These are phyloP conservation scores for Eucalyptus marginata DNA, from an alignment of 345 rosid species.

Conservation along the genomic window DNA sequence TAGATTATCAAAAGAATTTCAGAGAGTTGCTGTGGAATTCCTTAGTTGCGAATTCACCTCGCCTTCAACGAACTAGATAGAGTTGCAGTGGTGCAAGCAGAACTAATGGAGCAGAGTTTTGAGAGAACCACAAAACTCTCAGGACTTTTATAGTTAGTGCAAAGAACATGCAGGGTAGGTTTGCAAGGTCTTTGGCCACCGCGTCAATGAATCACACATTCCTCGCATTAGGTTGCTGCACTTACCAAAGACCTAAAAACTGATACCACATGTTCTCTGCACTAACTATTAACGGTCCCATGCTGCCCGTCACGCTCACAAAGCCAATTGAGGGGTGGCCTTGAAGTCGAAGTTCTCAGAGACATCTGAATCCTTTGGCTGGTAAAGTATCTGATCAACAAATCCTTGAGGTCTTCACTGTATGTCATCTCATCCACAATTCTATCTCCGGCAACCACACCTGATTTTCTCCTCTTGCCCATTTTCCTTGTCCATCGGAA, in stretches of 20 bases:
- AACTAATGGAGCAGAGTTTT: not conserved
- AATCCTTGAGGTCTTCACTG: not conserved
- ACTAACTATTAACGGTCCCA: not conserved
- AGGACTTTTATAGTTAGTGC: not conserved
- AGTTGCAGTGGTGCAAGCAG: not conserved
- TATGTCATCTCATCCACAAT: conserved; percentile 15
- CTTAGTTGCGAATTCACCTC: not conserved
- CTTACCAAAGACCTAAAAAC: not conserved
- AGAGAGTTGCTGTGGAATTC: not conserved
- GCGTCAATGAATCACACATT: not conserved
- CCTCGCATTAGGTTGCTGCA: not conserved
- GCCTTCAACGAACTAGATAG: not conserved
- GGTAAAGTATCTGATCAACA: conserved; percentile 12
- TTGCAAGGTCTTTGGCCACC: not conserved
- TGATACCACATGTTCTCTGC: not conserved
- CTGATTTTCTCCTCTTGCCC: not conserved
- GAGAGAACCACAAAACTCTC: not conserved
- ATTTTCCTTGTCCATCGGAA: not conserved
- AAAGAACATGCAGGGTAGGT: not conserved
- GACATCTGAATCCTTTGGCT: conserved; percentile 7
- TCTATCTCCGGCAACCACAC: not conserved
- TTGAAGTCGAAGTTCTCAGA: not conserved
- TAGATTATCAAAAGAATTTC: not conserved
- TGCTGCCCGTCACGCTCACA: not conserved
- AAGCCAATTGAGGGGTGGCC: not conserved